phyloP scores from a whole-genome alignment of 2,329 filamentous ascomycete species.

The Diaporthe citri region DNA sequence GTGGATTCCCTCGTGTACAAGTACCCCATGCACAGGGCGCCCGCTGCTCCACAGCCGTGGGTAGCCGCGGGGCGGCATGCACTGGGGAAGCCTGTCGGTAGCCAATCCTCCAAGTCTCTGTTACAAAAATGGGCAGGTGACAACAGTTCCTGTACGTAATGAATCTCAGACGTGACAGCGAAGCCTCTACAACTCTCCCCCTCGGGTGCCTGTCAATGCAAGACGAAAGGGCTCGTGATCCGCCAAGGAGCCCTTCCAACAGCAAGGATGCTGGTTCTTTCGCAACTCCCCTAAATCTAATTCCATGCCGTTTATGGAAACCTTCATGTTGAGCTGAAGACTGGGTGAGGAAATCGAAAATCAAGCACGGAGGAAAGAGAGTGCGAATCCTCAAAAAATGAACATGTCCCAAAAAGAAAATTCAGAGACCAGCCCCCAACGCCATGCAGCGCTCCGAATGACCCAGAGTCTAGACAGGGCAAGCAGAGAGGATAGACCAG shows the following conservation, averaged over 20 bases:
- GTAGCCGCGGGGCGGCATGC: conserved; percentile 29
- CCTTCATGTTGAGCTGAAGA: conserved; percentile 13
- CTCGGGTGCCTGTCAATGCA: not conserved
- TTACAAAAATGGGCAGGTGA: conserved; percentile 32
- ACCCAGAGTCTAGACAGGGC: conserved; percentile 20
- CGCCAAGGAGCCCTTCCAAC: not conserved
- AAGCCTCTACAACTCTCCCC: not conserved
- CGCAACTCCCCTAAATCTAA: not conserved
- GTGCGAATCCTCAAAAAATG: not conserved
- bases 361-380: not conserved
- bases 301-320: not conserved
- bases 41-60: conserved; percentile 31
- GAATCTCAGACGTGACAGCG: conserved; percentile 19
- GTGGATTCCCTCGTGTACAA: conserved; percentile 12
- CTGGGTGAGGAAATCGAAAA: not conserved
- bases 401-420: not conserved
- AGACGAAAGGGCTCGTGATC: not conserved
- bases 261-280: not conserved
- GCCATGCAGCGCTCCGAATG: conserved; percentile 23
- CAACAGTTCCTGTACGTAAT: conserved; percentile 34
- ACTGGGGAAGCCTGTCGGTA: not conserved
- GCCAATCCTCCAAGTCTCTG: not conserved
- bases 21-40: conserved; percentile 8
- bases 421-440: not conserved
- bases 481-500: not conserved